Conservation (phyloP, 306 rosid genomes). For the Cicer bijugum region DNA sequence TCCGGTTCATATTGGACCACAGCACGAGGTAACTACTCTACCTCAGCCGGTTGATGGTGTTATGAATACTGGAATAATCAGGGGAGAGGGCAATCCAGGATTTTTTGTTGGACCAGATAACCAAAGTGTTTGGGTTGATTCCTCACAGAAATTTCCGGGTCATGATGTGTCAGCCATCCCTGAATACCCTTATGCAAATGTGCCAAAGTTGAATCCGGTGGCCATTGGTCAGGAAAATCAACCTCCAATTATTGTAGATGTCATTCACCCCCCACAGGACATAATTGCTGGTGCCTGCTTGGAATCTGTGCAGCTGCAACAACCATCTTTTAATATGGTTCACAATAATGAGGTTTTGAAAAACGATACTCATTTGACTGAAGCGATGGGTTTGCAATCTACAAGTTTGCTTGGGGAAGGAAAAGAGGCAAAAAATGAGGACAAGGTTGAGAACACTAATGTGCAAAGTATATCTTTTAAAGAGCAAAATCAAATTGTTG, state of each 20-base stretch:
- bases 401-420: constrained; percentile 51
- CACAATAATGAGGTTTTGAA: constrained; percentile 48
- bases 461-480: constrained; percentile 46
- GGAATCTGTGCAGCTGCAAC: constrained; percentile 49
- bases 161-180: constrained; percentile 60
- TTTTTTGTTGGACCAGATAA: constrained; percentile 60
- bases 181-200: constrained; percentile 61
- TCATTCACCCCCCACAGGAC: constrained; percentile 49
- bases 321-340: constrained; percentile 50
- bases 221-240: constrained; percentile 60
- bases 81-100: constrained; percentile 75
- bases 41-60: constrained; percentile 63
- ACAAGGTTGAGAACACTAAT: constrained; percentile 48
- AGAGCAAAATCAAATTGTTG: constrained; percentile 48
- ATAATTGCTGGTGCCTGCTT: constrained; percentile 41
- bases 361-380: constrained; percentile 40
- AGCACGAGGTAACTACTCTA: constrained; percentile 65
- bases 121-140: constrained; percentile 72
- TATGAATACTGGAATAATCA: constrained; percentile 61
- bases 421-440: constrained; percentile 43
- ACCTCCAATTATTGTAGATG: constrained; percentile 47
- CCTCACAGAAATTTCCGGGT: constrained; percentile 65
- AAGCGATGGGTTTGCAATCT: constrained; percentile 50
- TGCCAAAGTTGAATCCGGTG: constrained; percentile 54
- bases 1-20: constrained; percentile 60